A percentile compares a stretch with the other conserved stretches of the same genome.
phyloP scores from a whole-genome alignment of 768 basidiomycete species.

The Trametes cinnabarina region DNA sequence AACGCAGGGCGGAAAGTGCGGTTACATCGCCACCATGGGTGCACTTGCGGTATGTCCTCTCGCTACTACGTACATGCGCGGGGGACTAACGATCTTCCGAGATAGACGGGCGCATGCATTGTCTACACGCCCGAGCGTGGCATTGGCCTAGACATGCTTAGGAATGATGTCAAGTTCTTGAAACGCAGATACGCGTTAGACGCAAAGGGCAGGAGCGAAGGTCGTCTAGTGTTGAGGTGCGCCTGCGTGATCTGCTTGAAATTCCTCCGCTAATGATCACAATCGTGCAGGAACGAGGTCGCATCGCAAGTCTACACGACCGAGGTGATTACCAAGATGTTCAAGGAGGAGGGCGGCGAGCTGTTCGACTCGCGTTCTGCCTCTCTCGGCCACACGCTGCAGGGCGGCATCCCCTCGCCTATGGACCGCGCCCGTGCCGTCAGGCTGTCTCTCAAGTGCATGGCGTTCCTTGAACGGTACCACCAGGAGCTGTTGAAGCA shows the following conservation, averaged over 20 bases:
- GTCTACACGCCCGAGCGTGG: conserved; percentile 94
- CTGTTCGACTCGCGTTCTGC: conserved; percentile 95
- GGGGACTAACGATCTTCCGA: neutral
- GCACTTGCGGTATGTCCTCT: conserved; percentile 78
- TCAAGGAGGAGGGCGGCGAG: conserved; percentile 89
- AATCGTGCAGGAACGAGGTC: conserved; percentile 66
- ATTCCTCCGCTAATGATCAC: neutral
- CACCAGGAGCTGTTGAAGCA: conserved; percentile 55
- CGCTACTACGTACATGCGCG: neutral
- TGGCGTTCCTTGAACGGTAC: conserved; percentile 89
- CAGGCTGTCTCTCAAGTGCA: conserved; percentile 86
- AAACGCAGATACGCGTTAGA: conserved; percentile 84
- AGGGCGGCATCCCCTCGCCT: conserved; percentile 94
- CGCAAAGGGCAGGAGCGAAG: conserved; percentile 85
- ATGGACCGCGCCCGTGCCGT: conserved; percentile 90
- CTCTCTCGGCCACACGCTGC: conserved; percentile 95
- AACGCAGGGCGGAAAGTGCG: conserved; percentile 95
- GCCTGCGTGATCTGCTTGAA: conserved; percentile 23
- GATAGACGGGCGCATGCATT: conserved; percentile 83
- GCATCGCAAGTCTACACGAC: conserved; percentile 90
- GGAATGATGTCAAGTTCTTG: conserved; percentile 84
- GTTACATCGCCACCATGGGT: conserved; percentile 93
- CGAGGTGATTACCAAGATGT: conserved; percentile 87
- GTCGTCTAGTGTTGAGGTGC: conserved; percentile 88
- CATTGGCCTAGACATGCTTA: conserved; percentile 77